Evolutionary conservation across 2,329 filamentous ascomycete genomes (phyloP).

Genomic region (Colletotrichum chlorophyti): DNA sequence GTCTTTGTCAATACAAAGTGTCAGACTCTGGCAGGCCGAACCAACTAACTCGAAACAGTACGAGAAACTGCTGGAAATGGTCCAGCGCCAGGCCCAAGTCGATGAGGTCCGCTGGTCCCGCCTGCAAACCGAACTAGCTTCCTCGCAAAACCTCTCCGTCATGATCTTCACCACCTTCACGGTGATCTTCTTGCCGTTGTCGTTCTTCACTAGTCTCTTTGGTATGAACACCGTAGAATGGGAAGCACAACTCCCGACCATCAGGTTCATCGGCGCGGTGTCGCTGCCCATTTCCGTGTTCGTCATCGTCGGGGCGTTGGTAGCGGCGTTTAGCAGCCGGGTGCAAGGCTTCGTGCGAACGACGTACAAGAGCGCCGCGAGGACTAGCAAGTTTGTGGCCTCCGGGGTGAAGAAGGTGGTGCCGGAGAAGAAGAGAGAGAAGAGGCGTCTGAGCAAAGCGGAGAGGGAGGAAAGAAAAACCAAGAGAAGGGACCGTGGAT

Average conservation of each 20-base stretch:
- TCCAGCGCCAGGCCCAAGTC: conserved; percentile 70
- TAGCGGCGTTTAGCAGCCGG: conserved; percentile 62
- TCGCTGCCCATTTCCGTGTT: conserved; percentile 54
- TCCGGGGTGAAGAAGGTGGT: neutral
- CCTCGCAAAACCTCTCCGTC: conserved; percentile 66
- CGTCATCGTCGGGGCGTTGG: conserved; percentile 56
- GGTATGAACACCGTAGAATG: conserved; percentile 71
- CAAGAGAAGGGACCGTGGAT: conserved; percentile 39
- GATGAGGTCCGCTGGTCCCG: conserved; percentile 70
- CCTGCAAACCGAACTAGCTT: conserved; percentile 67
- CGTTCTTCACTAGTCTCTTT: conserved; percentile 70
- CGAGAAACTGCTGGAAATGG: conserved; percentile 71
- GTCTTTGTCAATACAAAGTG: neutral
- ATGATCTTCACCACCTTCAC: conserved; percentile 72
- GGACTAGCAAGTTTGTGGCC: neutral
- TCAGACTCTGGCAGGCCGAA: rapidly evolving
- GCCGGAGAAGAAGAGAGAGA: conserved; percentile 14
- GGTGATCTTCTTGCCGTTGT: conserved; percentile 68
- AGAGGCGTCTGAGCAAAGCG: conserved; percentile 27
- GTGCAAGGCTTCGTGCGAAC: conserved; percentile 42
- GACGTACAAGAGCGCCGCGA: conserved; percentile 20
- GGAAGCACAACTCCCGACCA: conserved; percentile 54
- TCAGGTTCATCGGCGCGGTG: conserved; percentile 54
- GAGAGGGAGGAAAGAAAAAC: conserved; percentile 8
- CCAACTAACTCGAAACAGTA: conserved; percentile 41